A percentile compares a stretch with the other conserved stretches of the same genome.
Evolutionary conservation across 2,329 filamentous ascomycete genomes (phyloP).

Genomic region (Lecanicillium sp.): DNA sequence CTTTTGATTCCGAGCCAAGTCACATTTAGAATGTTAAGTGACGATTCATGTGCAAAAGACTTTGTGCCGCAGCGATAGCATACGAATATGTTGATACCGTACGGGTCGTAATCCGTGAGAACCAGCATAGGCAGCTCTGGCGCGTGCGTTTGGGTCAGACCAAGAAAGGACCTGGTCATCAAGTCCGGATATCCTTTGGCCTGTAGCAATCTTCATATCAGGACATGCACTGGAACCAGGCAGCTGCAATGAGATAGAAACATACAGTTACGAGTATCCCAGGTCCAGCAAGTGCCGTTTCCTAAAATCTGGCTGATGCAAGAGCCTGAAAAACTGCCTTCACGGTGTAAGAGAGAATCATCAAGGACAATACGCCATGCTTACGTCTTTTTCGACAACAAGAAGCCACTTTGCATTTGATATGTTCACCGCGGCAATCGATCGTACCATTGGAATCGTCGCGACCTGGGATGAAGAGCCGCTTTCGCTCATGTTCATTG

Average conservation of each 20-base stretch:
- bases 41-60: conserved; percentile 51
- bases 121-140: conserved; percentile 51
- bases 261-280: conserved; percentile 63
- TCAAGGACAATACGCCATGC: background rate
- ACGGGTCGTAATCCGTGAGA: conserved; percentile 69
- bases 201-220: no score
- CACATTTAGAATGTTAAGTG: conserved; percentile 41
- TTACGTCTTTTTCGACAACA: conserved; percentile 72
- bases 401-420: conserved; percentile 53
- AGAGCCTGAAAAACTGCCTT: conserved; percentile 71
- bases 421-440: conserved; percentile 44
- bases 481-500: no score
- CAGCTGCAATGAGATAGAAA: no score
- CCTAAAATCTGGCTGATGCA: conserved; percentile 48
- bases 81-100: conserved; percentile 65
- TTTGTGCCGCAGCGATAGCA: conserved; percentile 68
- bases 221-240: no score
- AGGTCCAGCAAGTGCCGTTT: conserved; percentile 35
- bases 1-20: conserved; percentile 57
- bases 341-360: conserved; percentile 9
- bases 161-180: conserved; percentile 58
- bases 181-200: conserved; percentile 80
- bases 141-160: conserved; percentile 37
- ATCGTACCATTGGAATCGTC: conserved; percentile 48
- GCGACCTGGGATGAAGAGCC: conserved; percentile 41